phyloP scores from a whole-genome alignment of 208 protist genomes.

The Trichomonas vaginalis region DNA sequence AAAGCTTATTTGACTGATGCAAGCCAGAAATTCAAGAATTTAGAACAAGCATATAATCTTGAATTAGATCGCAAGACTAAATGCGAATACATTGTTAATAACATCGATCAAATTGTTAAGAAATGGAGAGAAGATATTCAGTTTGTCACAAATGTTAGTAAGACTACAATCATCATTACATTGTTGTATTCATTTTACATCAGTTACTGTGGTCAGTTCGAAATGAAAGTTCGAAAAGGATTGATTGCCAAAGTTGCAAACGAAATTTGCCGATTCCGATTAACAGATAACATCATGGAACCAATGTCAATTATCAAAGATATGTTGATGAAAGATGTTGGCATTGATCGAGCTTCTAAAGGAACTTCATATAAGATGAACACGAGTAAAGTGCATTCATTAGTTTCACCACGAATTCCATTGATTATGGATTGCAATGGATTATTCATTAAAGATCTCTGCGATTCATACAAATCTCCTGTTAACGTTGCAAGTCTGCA shows the following conservation, averaged over 20 bases:
- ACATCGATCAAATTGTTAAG: not conserved
- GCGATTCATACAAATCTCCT: not conserved
- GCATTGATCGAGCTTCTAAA: not conserved
- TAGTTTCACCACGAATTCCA: not conserved
- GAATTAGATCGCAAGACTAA: not conserved
- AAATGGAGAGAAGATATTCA: not conserved
- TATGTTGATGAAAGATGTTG: not conserved
- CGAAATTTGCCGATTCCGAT: not conserved
- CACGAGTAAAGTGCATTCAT: not conserved
- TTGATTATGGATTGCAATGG: not conserved
- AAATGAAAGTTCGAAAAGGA: not conserved
- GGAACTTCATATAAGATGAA: not conserved
- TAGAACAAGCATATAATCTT: not conserved
- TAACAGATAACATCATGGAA: not conserved
- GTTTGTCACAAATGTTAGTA: not conserved
- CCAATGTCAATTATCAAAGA: not conserved
- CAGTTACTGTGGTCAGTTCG: not conserved
- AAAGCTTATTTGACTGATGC: not conserved
- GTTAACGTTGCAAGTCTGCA: not conserved
- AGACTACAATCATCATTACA: not conserved
- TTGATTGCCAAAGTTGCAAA: not conserved
- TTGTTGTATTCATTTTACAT: not conserved
- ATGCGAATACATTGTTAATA: not conserved
- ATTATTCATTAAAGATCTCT: not conserved
- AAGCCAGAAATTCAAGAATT: not conserved